Base-by-base conservation (phyloP, 2,329 filamentous ascomycete species). In the Exophiala oligosperma region DNA sequence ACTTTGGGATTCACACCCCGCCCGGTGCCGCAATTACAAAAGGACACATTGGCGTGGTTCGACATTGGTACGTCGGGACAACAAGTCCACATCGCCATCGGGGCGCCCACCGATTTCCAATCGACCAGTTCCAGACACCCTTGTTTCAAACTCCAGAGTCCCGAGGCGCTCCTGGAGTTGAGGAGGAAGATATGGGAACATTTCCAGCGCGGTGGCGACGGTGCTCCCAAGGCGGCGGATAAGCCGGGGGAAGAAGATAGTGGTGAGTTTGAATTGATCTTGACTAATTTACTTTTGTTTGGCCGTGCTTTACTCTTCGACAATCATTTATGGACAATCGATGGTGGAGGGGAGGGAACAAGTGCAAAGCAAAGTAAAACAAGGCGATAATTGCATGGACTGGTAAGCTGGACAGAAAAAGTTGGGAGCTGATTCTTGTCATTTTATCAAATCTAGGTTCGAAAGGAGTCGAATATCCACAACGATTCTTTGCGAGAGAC, bases 401-500 rank as follows among this genome's bases (percentile, higher is more conserved):
- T 35, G 32, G 8, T 11, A 35, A 9, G 6, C 9, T 35, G 6
- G 32, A 9, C 6, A 35, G 9, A 6, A 53, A 51, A 54, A 57
- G 37, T 21, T 14, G 2, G 40, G 4, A 11, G 17, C 40, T 54
- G 41, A 49, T n/a, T 56, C 17, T 23, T 12, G 49, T 52, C 21
- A 11, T 41, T 43, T 9, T 23, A 21, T 43, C 24, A 35, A 35
- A 35, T 49, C 26, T 50, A 80, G 79, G 82, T 2, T 71, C 75
- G 0, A 74, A 82, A 65, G 83, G 82, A 0, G 78, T 79, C 1
- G 84, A 87, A 68, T 86, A 85, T 65, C 84, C 84, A 0, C 75
- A 72, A 37, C 75, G 85, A 12, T 88, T 88, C 69, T 88, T 88
- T 69, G 84, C 82, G 0, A 77, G 82, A 57, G 81, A 84, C 62